Percentiles rank a stretch among this genome's conserved stretches.
Conservation (phyloP, 148 eudicot species). For the Beta vulgaris region DNA sequence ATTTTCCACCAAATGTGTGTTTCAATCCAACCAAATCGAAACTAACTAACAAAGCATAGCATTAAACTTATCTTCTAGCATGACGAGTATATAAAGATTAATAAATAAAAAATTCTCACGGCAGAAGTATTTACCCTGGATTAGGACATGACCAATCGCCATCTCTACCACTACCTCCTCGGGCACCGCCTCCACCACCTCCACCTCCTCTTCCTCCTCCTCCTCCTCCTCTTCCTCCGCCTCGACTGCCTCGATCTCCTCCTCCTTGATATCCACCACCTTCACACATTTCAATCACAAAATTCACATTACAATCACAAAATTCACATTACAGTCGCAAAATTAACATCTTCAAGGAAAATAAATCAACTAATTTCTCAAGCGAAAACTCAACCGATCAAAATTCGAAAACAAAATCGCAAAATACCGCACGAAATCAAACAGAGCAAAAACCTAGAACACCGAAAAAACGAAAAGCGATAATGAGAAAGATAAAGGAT, state of each 20-base stretch:
- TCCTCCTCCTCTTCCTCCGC: conserved; percentile 44
- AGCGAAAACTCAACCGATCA: background rate
- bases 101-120: background rate
- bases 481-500: background rate
- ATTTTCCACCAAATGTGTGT: too few relatives aligned
- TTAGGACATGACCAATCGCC: conserved; percentile 98
- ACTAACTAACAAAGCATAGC: too few relatives aligned
- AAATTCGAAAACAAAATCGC: background rate
- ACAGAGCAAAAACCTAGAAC: background rate
- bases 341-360: background rate
- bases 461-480: background rate
- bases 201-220: conserved; percentile 37
- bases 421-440: background rate
- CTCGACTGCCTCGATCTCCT: conserved; percentile 47
- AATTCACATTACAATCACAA: background rate
- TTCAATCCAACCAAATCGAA: too few relatives aligned
- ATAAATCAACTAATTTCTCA: background rate
- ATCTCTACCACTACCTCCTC: conserved; percentile 79
- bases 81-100: background rate
- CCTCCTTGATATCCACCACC: conserved; percentile 60
- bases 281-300: conserved; percentile 2
- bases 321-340: background rate
- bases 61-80: too few relatives aligned
- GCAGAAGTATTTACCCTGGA: conserved; percentile 46
- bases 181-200: conserved; percentile 47